A percentile compares a stretch with the other conserved stretches of the same genome.
phyloP scores from a whole-genome alignment of 148 eudicot genomes.

The Fagopyrum esculentum region DNA sequence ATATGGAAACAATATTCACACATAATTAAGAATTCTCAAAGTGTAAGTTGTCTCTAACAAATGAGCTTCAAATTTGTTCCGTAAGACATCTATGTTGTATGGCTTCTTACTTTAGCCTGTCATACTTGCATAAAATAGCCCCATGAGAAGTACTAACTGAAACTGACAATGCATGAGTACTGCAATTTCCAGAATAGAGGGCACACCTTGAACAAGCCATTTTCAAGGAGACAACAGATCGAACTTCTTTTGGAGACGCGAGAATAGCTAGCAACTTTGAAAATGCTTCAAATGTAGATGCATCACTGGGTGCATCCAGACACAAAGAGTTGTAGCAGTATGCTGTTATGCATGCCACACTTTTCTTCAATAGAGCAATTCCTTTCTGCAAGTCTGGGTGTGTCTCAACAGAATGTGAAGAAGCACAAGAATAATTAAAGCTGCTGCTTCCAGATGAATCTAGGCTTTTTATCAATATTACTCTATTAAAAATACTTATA shows the following conservation, averaged over 20 bases:
- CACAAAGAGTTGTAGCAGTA: conserved; percentile 82
- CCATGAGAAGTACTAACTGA: neutral
- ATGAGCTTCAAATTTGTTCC: neutral
- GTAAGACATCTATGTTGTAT: neutral
- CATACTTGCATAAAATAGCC: neutral
- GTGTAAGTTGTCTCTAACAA: neutral
- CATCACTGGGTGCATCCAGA: conserved; percentile 70
- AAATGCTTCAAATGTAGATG: conserved; percentile 95
- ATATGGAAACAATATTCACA: neutral
- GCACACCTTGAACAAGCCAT: conserved; percentile 72
- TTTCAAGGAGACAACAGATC: conserved; percentile 64
- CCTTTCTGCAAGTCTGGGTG: conserved; percentile 97
- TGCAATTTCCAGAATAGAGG: conserved; percentile 6
- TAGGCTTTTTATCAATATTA: conserved; percentile 6
- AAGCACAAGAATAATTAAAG: conserved; percentile 73
- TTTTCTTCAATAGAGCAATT: conserved; percentile 92
- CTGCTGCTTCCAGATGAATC: conserved; percentile 71
- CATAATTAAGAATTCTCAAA: neutral
- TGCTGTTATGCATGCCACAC: conserved; percentile 91
- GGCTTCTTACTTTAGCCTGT: neutral
- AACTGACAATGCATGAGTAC: neutral
- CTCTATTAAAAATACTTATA: too few relatives aligned
- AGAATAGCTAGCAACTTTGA: conserved; percentile 79
- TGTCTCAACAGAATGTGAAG: conserved; percentile 71
- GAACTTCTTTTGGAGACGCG: conserved; percentile 92